These are phyloP conservation scores for Chaetomium fimeti DNA, from an alignment of 495 filamentous ascomycete species.

Conservation along the genomic window DNA sequence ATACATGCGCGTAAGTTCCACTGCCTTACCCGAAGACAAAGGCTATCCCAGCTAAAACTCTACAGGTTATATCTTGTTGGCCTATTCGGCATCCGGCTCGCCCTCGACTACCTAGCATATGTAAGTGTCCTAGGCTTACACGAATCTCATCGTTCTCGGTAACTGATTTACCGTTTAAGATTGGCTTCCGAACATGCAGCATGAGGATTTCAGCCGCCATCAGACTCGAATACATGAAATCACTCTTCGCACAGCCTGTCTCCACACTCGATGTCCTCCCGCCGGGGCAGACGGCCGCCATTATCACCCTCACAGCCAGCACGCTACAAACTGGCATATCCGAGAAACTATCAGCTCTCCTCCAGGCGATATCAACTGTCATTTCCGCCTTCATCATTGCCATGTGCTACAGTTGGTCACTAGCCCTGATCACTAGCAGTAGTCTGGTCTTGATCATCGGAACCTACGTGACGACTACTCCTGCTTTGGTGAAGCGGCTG, in stretches of 20 bases:
- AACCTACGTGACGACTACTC: constrained; percentile 55
- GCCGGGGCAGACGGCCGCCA: constrained; percentile 53
- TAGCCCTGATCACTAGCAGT: constrained; percentile 57
- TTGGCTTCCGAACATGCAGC: constrained; percentile 55
- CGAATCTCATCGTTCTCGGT: not conserved
- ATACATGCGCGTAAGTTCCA: constrained; percentile 33
- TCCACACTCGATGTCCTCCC: constrained; percentile 56
- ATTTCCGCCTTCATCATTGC: constrained; percentile 54
- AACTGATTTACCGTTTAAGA: constrained; percentile 31
- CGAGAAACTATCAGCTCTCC: constrained; percentile 55
- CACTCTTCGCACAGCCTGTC: constrained; percentile 54
- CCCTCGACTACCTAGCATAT: constrained; percentile 56
- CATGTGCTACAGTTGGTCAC: constrained; percentile 56
- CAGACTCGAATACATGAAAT: constrained; percentile 51
- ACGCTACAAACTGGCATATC: constrained; percentile 66
- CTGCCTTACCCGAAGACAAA: too few relatives aligned
- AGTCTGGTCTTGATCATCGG: constrained; percentile 56
- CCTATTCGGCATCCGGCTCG: constrained; percentile 60
- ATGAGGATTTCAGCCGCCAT: constrained; percentile 55
- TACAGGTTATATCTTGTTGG: constrained; percentile 58
- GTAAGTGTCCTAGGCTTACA: constrained; percentile 35
- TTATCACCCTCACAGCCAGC: constrained; percentile 64
- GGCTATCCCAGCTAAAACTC: not conserved
- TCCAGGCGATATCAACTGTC: constrained; percentile 55
- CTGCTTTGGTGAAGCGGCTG: constrained; percentile 57